A percentile compares a stretch with the other conserved stretches of the same genome.
Evolutionary conservation across 2,329 filamentous ascomycete species (phyloP).

Genomic region (Myriosclerotinia curreyana): DNA sequence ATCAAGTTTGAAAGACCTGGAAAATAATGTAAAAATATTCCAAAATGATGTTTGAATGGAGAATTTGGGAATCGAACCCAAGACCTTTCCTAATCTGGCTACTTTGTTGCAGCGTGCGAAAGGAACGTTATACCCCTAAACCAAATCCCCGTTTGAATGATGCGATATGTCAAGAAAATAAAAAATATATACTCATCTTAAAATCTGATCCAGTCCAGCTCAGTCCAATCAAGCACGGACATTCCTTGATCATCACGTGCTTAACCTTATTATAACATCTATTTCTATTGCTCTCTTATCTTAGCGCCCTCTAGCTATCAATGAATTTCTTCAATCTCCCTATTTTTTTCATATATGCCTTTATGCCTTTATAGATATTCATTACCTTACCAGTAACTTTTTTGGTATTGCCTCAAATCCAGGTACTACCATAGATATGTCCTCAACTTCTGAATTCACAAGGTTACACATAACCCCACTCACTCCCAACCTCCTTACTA

Average conservation of each 20-base stretch:
- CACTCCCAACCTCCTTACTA: slow-evolving; percentile 67
- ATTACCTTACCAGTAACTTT: neutral
- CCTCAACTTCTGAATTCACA: slow-evolving; percentile 37
- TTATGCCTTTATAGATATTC: neutral
- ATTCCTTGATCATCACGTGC: too few species aligned
- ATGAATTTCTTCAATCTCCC: slow-evolving; percentile 14
- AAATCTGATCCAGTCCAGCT: too few species aligned
- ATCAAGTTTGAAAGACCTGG: too few species aligned
- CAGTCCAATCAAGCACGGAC: too few species aligned
- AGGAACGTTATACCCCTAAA: slow-evolving; percentile 43
- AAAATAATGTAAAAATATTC: slow-evolving; percentile 6
- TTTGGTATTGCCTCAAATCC: neutral
- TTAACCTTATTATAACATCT: too few species aligned
- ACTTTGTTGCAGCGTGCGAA: slow-evolving; percentile 36
- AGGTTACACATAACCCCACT: slow-evolving; percentile 89
- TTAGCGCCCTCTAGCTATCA: slow-evolving; percentile 11
- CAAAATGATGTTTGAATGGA: slow-evolving; percentile 36
- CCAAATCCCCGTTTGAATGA: slow-evolving; percentile 33
- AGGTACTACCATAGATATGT: slow-evolving; percentile 10
- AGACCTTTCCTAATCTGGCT: slow-evolving; percentile 41
- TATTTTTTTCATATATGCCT: neutral
- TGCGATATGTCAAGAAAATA: neutral
- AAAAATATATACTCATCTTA: neutral
- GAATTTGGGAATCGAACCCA: slow-evolving; percentile 43
- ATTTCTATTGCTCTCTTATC: too few species aligned